Base-by-base conservation (phyloP, 139 green algal genomes). In the Chlamydomonas schloesseri region DNA sequence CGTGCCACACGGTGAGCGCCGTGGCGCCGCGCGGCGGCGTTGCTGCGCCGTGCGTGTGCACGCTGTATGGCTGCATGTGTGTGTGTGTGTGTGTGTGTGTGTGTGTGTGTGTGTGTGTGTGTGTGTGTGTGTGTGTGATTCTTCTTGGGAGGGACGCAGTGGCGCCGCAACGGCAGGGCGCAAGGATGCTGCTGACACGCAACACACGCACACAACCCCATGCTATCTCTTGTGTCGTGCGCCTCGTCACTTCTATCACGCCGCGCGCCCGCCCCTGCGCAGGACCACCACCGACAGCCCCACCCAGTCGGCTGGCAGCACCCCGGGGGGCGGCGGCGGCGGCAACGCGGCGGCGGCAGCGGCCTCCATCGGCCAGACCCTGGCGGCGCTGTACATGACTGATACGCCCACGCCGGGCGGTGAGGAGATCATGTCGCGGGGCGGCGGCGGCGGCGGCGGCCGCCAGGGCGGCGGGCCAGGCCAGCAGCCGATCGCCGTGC, bases 321-420 rank as follows among this genome's bases (percentile, higher is more conserved):
- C 5, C 47, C 11, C 28, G 47, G 29, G 28, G 28, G 47, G 47
- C 72, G 42, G 71, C 29, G 28, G 71, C 37, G 42, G 24, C 34
- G 42, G 4, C 71, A 46, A 9, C 42, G 9, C 47, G 28, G 46
- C 53, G 53, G 57, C 74, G 33, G 64, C 64, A n/a, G n/a, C n/a
- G 42, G n/a, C 15, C 53, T 13, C 9, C 55, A 55, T 82, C 10
- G 28, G 23, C 57, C 26, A 57, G 34, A 57, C 55, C 29, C 74
- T 82, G 57, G 74, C 74, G 34, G 57, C 57, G 34, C 74, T 82
- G 33, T 50, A 50, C 74, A 58, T 3, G 57, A 82, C 57, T 23
- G 71, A 6, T 71, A 24, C 74, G 42, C 11, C 55, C 55, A 60
- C 18, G 18, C 26, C 26, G 26, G 24, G 26, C 60, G 60, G 13